Evolutionary conservation across 768 basidiomycete species (phyloP), one percentile per base, ranked within the genome.

Genomic region (Serpula lacrymans): DNA sequence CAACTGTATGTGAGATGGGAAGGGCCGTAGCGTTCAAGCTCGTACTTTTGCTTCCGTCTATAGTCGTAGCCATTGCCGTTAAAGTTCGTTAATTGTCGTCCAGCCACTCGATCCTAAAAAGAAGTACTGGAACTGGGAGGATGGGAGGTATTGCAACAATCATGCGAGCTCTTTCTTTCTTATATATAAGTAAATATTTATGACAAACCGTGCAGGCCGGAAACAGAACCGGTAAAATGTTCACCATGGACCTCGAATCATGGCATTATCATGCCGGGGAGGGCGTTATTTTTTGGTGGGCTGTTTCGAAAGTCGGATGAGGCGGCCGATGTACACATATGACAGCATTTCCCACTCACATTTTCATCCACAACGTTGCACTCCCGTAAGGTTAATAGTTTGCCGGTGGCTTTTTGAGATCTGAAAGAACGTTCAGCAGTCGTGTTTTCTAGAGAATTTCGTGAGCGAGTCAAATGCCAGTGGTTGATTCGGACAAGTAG

Each of bases 61-160:
- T 27, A 14, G 30, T 41, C 20, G 34, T 34, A 13, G 40, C 34
- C 33, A 37, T 27, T 16, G 30, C 41, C 20, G 34, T 34, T 45
- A 53, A 47, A 33, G 12, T 18, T 26, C 29, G 31, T 33, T n/a
- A 33, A 8, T 8, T 14, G n/a, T 33, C 31, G 7, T 33, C 6
- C 20, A 14, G 31, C n/a, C 8, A 14, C 6, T 14, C n/a, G 31
- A 14, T 6, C n/a, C n/a, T n/a, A n/a, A 33, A 18, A 14, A 14
- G 31, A 33, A 18, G 31, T n/a, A 29, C 14, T 29, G 9, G 31
- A 33, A 33, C 6, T 7, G 14, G 31, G 31, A 6, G 20, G n/a
- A 14, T 14, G n/a, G 7, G n/a, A n/a, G n/a, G n/a, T n/a, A n/a
- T n/a, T n/a, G n/a, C n/a, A n/a, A n/a, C n/a, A n/a, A n/a, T n/a